Base-by-base conservation (phyloP, 805 yeast species). In the Blastobotrys attinorum region DNA sequence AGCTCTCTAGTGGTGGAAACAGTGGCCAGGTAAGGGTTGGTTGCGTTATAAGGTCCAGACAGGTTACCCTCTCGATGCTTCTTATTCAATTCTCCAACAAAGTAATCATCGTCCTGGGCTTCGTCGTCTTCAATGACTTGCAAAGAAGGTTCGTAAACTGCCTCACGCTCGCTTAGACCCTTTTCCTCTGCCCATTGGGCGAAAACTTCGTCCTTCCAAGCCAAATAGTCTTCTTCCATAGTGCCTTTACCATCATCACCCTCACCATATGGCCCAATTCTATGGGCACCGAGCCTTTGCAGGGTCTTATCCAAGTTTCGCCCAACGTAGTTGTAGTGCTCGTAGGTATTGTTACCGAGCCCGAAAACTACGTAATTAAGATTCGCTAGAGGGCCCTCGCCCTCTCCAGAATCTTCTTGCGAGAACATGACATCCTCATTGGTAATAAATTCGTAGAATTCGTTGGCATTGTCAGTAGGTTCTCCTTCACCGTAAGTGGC, bases 401-500 rank as follows among this genome's bases (percentile, higher is more conserved):
- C 47, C 22, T 54, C 55, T 22, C 53, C 52, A 33, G 56, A 49
- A 6, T 56, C 65, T 20, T 64, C 69, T 33, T 56, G 49, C 25
- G 65, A 60, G 47, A 73, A 76, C 34, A 67, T 73, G 20, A 75
- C 75, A 22, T 76, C 80, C 40, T 73, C 76, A 43, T 70, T 64
- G 22, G 62, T 54, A 27, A 78, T 75, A 56, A 89, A 73, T 46
- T 81, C 83, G 59, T 77, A 79, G 61, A 92, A 86, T 31, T 77
- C 79, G 34, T 76, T 75, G n/a, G 97, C 92, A 55, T 86, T 85
- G 62, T 90, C 98, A 11, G 98, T 90, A 54, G 95, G 95, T 62
- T 90, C 98, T 60, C 98, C 98, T 67, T 90, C 98, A 55, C 98
- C 98, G 57, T 92, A 92, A 8, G 96, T 87, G 25, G 97, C 92